Evolutionary conservation across 164 flowering plant species (phyloP).

Genomic region (Magnolia sinica): DNA sequence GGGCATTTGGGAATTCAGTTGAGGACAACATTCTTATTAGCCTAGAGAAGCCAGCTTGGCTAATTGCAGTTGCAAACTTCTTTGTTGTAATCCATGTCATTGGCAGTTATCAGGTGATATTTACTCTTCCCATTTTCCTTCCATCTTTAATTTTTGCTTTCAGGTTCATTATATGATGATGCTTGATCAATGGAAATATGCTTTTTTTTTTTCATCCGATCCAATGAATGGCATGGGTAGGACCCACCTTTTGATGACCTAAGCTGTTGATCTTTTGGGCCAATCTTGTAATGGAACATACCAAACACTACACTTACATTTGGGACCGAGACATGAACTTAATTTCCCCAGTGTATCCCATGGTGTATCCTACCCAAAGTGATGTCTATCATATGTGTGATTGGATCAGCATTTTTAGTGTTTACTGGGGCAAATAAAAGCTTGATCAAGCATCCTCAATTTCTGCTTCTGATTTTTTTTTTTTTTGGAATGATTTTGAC

Average conservation of each 20-base stretch:
- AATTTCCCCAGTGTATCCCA: too few species aligned
- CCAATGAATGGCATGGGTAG: not conserved
- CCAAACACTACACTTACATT: too few species aligned
- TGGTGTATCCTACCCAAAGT: too few species aligned
- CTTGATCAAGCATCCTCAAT: too few species aligned
- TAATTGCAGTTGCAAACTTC: slow-evolving; percentile 51
- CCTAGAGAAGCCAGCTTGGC: slow-evolving; percentile 51
- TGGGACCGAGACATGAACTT: too few species aligned
- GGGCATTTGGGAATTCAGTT: slow-evolving; percentile 45
- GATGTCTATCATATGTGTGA: not conserved
- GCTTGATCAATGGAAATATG: not conserved
- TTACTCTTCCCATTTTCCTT: not conserved
- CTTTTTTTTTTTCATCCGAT: not conserved
- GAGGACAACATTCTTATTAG: slow-evolving; percentile 54
- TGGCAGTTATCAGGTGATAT: slow-evolving; percentile 58
- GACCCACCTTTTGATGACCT: too few species aligned
- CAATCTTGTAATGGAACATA: too few species aligned
- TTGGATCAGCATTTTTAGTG: not conserved
- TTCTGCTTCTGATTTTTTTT: not conserved
- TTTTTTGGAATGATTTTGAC: not conserved
- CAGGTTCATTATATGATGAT: not conserved
- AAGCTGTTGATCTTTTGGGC: too few species aligned
- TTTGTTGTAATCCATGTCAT: slow-evolving; percentile 61
- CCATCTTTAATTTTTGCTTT: not conserved
- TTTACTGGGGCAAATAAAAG: too few species aligned